Evolutionary conservation across 768 basidiomycete species (phyloP), one percentile per base, ranked within the genome.

Genomic region (Termitomyces sp.): DNA sequence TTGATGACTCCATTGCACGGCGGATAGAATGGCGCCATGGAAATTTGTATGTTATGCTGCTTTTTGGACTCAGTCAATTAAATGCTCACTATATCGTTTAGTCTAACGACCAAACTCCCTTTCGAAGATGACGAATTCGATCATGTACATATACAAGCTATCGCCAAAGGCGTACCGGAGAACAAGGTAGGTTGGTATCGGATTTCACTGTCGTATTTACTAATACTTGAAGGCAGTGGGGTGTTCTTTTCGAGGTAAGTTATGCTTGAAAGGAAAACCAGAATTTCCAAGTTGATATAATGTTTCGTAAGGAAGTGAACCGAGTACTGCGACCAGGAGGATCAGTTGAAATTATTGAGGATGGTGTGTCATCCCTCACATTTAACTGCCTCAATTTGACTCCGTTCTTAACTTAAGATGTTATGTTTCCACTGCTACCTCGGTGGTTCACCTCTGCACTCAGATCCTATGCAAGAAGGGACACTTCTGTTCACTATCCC

Each of bases 111-210:
- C 12, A 87, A 79, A 64, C 76, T 92, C 20, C 90, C 90, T 0
- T 92, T 91, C 66, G 88, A 91, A 16, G 90, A 91, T 55, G 88
- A 91, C 59, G 84, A 88, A 63, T 92, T 92, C 60, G 90, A 92
- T 69, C 83, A 88, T 68, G 83, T 92, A n/a, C 91, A 87, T 63
- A 81, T 91, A 51, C 78, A 82, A 58, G 74, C 76, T 50, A 81
- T 91, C 57, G 82, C 87, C 0, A 78, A 78, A 64, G 88, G 82
- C 16, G 82, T 91, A 32, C 88, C 88, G 6, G 90, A 91, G 68
- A 88, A 85, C 63, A 90, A 90, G 76, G 88, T 84, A 52, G n/a
- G 65, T 64, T 39, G 26, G 40, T 33, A 39, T 33, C 18, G 24
- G 12, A 22, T 42, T 3, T 22, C 13, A 26, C n/a, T n/a, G 49